A percentile compares a stretch with the other conserved stretches of the same genome.
Evolutionary conservation across 2,329 filamentous ascomycete genomes (phyloP).

Genomic region (Penicillium sp.): DNA sequence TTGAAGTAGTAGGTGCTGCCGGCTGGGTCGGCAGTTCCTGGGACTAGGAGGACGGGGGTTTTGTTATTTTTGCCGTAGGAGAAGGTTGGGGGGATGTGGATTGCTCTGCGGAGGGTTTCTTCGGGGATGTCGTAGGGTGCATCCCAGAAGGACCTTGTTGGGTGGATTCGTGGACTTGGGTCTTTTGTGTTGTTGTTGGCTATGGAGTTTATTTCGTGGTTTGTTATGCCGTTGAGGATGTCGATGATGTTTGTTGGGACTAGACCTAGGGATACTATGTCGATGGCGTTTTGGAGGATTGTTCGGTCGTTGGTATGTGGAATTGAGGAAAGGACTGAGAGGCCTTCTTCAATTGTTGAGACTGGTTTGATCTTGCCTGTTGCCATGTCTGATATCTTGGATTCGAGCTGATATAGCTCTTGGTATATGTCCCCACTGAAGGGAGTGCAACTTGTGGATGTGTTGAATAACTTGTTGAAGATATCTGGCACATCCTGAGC

Average conservation of each 20-base stretch:
- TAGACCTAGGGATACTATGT: conserved; percentile 1
- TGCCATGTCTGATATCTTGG: not conserved
- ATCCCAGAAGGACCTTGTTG: not conserved
- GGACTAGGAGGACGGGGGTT: conserved; percentile 2
- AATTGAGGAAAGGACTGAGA: not conserved
- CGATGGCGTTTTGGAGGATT: not conserved
- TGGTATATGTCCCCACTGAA: not conserved
- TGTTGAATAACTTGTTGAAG: not conserved
- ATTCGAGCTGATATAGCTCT: not conserved
- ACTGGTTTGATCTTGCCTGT: not conserved
- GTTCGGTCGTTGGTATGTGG: not conserved
- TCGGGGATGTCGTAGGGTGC: conserved; percentile 9
- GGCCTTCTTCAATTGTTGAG: not conserved
- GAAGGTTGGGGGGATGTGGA: conserved; percentile 6
- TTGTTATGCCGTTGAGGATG: not conserved
- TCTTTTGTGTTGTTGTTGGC: conserved; percentile 6
- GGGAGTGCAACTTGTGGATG: not conserved
- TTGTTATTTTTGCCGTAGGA: not conserved
- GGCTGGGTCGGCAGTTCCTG: conserved; percentile 8
- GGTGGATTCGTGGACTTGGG: not conserved
- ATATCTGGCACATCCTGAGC: not conserved
- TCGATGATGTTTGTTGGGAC: not conserved
- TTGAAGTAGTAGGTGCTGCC: conserved; percentile 9
- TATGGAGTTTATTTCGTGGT: conserved; percentile 9
- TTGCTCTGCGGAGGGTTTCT: conserved; percentile 4